Conservation (phyloP, 2,329 filamentous ascomycete species). For the Podosphaera aphanis region DNA sequence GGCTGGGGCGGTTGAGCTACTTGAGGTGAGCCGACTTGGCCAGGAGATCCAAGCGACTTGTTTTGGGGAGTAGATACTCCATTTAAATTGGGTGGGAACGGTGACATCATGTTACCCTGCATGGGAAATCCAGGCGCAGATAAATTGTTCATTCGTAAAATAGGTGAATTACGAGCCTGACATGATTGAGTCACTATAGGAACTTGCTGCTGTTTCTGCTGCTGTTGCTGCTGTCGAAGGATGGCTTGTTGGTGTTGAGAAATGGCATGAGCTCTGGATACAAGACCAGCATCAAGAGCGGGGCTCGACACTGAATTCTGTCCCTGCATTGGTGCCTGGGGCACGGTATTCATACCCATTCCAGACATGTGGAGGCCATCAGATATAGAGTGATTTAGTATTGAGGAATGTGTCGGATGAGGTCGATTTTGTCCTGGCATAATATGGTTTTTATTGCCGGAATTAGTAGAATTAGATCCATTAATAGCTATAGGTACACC, state of each 20-base stretch:
- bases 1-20: conserved; percentile 7
- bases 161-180: conserved; percentile 17
- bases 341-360: conserved; percentile 37
- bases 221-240: conserved; percentile 11
- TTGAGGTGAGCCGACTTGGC: conserved; percentile 13
- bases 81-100: conserved; percentile 25
- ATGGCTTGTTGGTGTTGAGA: conserved; percentile 28
- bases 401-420: conserved; percentile 11
- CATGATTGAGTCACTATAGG: conserved; percentile 8
- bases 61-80: conserved; percentile 21
- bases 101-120: conserved; percentile 25
- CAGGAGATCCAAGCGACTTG: conserved; percentile 7
- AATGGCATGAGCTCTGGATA: conserved; percentile 41
- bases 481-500: conserved; percentile 5
- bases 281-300: conserved; percentile 28
- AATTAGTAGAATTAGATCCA: conserved; percentile 6
- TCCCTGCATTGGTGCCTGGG: conserved; percentile 41
- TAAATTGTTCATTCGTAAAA: conserved; percentile 18
- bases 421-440: conserved; percentile 13
- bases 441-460: conserved; percentile 9
- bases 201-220: conserved; percentile 4
- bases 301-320: conserved; percentile 31
- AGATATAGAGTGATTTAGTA: conserved; percentile 11
- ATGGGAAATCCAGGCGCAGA: conserved; percentile 13
- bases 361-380: conserved; percentile 17